Conservation (phyloP, 1,284 basidiomycete genomes). For the Tilletia setariae region DNA sequence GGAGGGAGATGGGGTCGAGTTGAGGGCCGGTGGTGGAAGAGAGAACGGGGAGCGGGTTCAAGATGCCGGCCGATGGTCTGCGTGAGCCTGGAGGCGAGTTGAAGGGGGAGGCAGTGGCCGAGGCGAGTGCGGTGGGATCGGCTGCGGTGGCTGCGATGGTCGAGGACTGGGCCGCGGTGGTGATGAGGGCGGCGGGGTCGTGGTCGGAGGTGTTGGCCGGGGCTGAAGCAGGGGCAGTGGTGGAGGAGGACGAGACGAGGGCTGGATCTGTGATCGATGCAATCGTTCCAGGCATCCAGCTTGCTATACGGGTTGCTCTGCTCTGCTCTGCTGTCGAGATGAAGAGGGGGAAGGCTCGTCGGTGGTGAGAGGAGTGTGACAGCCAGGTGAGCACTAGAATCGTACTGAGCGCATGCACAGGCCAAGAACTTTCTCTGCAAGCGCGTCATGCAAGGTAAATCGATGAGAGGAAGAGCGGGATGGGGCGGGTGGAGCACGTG, state of each 20-base stretch:
- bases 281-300: constrained; percentile 32
- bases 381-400: too few species aligned
- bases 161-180: constrained; percentile 16
- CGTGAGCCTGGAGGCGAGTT: constrained; percentile 18
- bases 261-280: constrained; percentile 34
- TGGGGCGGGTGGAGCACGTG: too few species aligned
- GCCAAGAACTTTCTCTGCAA: too few species aligned
- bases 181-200: background rate
- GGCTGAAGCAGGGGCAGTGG: background rate
- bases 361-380: too few species aligned
- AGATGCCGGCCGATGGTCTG: constrained; percentile 25
- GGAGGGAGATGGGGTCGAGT: constrained; percentile 23
- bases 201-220: background rate
- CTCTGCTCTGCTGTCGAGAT: too few species aligned
- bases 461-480: too few species aligned
- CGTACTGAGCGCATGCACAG: too few species aligned
- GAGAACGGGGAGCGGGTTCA: constrained; percentile 28
- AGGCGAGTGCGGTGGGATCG: constrained; percentile 19
- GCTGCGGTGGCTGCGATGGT: constrained; percentile 19
- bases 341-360: too few species aligned
- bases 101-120: constrained; percentile 22
- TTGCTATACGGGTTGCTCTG: too few species aligned
- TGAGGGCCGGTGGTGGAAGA: constrained; percentile 30
- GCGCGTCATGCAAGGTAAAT: too few species aligned
- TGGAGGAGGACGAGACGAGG: constrained; percentile 21